A percentile compares a stretch with the other conserved stretches of the same genome.
Conservation (phyloP, 2,329 filamentous ascomycete species). For the Helminthosporium solani region DNA sequence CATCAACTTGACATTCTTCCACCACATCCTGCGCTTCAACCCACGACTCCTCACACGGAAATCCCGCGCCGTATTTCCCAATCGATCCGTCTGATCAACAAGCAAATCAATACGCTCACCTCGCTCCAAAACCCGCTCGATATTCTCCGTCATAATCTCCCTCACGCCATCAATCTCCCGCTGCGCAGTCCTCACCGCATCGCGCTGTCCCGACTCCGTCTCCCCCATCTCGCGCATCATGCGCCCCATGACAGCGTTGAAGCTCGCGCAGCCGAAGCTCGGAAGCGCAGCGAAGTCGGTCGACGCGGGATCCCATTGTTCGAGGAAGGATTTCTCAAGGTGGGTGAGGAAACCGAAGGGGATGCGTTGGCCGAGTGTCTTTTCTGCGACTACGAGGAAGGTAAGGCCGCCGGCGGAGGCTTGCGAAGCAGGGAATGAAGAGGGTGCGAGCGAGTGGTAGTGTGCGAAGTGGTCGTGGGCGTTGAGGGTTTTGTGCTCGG, state of each 20-base stretch:
- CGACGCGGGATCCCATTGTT: slow-evolving; percentile 62
- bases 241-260: slow-evolving; percentile 75
- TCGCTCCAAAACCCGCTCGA: slow-evolving; percentile 82
- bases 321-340: slow-evolving; percentile 83
- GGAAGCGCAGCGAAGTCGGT: slow-evolving; percentile 78
- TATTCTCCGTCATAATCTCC: slow-evolving; percentile 94
- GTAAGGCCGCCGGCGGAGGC: slow-evolving; percentile 77
- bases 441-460: slow-evolving; percentile 84
- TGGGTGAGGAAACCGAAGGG: slow-evolving; percentile 91
- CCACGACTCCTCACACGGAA: slow-evolving; percentile 86
- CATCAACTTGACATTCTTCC: slow-evolving; percentile 98
- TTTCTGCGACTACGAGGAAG: slow-evolving; percentile 85
- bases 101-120: slow-evolving; percentile 88
- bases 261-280: slow-evolving; percentile 84
- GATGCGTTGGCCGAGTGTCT: slow-evolving; percentile 78
- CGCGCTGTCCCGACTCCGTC: slow-evolving; percentile 66
- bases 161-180: slow-evolving; percentile 89
- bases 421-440: slow-evolving; percentile 55
- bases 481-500: slow-evolving; percentile 91
- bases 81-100: slow-evolving; percentile 92
- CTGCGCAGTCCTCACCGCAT: slow-evolving; percentile 81
- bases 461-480: slow-evolving; percentile 92
- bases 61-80: slow-evolving; percentile 85
- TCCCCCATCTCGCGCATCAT: slow-evolving; percentile 85
- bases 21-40: slow-evolving; percentile 95